Base-by-base conservation (phyloP, 176 grass and related monocot genomes). In the Bothriochloa decipiens region DNA sequence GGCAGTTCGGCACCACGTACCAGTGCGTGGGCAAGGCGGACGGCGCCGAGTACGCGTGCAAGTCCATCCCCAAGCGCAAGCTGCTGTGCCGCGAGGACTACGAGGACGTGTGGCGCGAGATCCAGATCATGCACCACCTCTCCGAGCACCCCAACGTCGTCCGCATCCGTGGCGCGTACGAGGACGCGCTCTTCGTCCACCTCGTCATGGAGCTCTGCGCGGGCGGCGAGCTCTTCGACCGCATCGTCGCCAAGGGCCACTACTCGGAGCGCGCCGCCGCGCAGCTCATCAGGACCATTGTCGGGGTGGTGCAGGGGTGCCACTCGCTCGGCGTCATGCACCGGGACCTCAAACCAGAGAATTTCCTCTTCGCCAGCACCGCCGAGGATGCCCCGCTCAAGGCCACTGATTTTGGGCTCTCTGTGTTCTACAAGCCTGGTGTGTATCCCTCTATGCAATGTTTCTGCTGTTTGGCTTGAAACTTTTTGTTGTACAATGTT, bases 91-190 rank as follows among this genome's bases (percentile, higher is more conserved):
- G 95, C 36, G 95, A 97, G 88, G 95, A 97, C 86, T 97, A 93
- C 72, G 95, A 95, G 84, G 95, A 95, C 28, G 95, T 88, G 15
- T 97, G 92, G 92, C 90, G 95, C 83, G 95, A 97, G 95, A 97
- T 97, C 92, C 95, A 97, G 89, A 97, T 97, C 92, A 97, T 97
- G 94, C 92, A 97, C 87, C 94, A 97, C 86, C 94, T 97, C 76
- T 97, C 94, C 68, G 92, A 98, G 87, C 96, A 98, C 69, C 89
- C 80, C 35, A 91, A 98, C 77, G 93, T 98, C 45, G 96, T 98
- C 14, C 91, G 91, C 84, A 98, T 99, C 72, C 83, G 80, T 72
- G 90, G 81, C 47, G 84, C 95, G 26, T 97, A 91, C 79, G 95
- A 97, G 88, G 95, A 97, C 82, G 81, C 90, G 20, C 91, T 97